Evolutionary conservation across 129 eudicot genomes (phyloP), one percentile per base, ranked within the genome.

Genomic region (Tanacetum coccineum): DNA sequence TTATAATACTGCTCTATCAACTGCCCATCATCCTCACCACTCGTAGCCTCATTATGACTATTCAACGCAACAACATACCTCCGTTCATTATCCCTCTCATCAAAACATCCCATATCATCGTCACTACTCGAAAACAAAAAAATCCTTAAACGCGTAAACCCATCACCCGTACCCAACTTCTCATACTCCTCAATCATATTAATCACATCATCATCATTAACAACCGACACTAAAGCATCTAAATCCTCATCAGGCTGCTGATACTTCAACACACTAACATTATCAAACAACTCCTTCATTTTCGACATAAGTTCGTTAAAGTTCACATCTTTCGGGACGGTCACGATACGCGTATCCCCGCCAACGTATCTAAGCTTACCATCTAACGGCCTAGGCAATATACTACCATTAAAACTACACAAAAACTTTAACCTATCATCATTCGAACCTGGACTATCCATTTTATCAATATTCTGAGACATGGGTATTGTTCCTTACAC

Each of bases 161-260:
- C 96, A 19, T 84, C 95, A 6, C 95, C 92, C 4, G 86, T 80
- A 50, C 87, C 95, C 79, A 86, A 64, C 80, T 93, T 93, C 69
- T 93, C 99, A 66, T 93, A 93, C 74, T 93, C 99, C 74, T 93
- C 96, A 95, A 93, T 86, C 99, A 93, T 93, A 65, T 93, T 93
- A 3, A 74, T 81, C 54, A 93, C 99, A 79, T 93, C 99, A 75
- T 93, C 99, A 77, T 93, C 96, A 49, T 93, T 93, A 64, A 93
- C 99, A 32, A 88, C 99, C 8, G 99, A 93, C 3, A 93, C 99
- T 58, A 93, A 90, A 25, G 99, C 96, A 75, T 93, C 99, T 22
- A 93, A 89, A 75, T 93, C 99, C 81, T 93, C 99, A 76, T 93
- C 99, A 3, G 99, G 99, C 72, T 93, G 96, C 81, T 93, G 96